Evolutionary conservation across 1,284 basidiomycete genomes (phyloP).

Genomic region (Coriolopsis trogii): DNA sequence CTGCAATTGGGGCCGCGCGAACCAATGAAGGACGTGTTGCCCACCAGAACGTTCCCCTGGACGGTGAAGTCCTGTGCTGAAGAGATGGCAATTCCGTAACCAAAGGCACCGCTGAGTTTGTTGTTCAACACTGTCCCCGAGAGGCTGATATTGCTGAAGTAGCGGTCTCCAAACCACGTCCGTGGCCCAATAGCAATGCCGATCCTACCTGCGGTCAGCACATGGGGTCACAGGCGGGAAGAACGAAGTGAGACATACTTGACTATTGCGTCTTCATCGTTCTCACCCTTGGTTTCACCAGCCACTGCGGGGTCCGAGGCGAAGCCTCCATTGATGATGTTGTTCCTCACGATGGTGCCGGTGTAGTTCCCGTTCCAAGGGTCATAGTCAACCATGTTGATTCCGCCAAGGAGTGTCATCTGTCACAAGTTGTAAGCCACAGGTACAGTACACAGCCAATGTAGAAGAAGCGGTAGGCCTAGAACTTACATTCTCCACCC

Average conservation of each 20-base stretch:
- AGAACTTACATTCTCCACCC: slow-evolving; percentile 65
- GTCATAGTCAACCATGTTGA: slow-evolving; percentile 79
- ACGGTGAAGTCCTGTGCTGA: slow-evolving; percentile 71
- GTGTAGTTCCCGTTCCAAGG: slow-evolving; percentile 78
- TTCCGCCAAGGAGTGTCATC: slow-evolving; percentile 77
- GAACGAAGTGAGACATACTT: slow-evolving; percentile 49
- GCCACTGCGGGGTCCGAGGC: slow-evolving; percentile 47
- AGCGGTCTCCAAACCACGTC: slow-evolving; percentile 75
- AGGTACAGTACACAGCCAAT: not conserved
- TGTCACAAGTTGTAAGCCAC: slow-evolving; percentile 31
- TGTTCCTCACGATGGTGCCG: slow-evolving; percentile 70
- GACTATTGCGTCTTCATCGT: slow-evolving; percentile 62
- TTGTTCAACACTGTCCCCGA: slow-evolving; percentile 71
- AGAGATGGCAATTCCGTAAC: slow-evolving; percentile 68
- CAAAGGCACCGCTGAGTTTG: slow-evolving; percentile 71
- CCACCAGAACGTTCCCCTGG: slow-evolving; percentile 62
- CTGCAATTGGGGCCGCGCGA: slow-evolving; percentile 72
- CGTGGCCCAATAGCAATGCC: slow-evolving; percentile 79
- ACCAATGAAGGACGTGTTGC: slow-evolving; percentile 81
- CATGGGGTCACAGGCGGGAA: slow-evolving; percentile 15
- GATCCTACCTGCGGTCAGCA: slow-evolving; percentile 43
- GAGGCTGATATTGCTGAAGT: slow-evolving; percentile 58
- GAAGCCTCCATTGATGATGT: slow-evolving; percentile 71
- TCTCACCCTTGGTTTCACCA: slow-evolving; percentile 53
- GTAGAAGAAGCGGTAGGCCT: too few species aligned